A percentile compares a stretch with the other conserved stretches of the same genome.
Conservation (phyloP, 2,329 filamentous ascomycete genomes). For the Paecilomyces formosus region DNA sequence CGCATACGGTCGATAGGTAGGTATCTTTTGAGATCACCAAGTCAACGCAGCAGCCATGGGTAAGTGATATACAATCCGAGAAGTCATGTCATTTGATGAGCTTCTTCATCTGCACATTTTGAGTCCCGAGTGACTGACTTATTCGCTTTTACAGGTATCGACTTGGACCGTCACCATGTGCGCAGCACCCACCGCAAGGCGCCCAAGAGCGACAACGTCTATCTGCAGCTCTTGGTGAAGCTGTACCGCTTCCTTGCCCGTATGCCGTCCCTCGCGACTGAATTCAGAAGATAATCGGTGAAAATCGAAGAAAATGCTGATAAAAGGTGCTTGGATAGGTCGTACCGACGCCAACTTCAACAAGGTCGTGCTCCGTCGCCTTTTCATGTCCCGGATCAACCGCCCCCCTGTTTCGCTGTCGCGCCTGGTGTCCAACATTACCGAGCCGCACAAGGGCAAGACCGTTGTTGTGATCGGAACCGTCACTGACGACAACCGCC, state of each 20-base stretch:
- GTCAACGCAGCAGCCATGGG: conserved; percentile 38
- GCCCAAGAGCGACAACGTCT: conserved; percentile 97
- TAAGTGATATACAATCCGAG: conserved; percentile 12
- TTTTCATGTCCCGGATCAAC: conserved; percentile 99
- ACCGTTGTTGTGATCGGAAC: conserved; percentile 92
- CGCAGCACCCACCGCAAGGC: conserved; percentile 74
- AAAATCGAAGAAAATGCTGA: conserved; percentile 10
- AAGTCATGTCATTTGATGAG: not conserved
- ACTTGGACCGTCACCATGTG: conserved; percentile 57
- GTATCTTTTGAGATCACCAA: conserved; percentile 31
- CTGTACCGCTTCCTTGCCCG: conserved; percentile 94
- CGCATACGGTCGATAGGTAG: conserved; percentile 33
- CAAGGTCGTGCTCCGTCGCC: conserved; percentile 93
- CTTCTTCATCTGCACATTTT: not conserved
- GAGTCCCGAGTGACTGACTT: not conserved
- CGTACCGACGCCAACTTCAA: conserved; percentile 98
- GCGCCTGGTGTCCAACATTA: conserved; percentile 65
- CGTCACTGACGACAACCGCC: conserved; percentile 95
- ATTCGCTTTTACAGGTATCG: conserved; percentile 38
- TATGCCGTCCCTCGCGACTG: conserved; percentile 38
- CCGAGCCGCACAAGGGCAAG: conserved; percentile 56
- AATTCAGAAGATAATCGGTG: conserved; percentile 6
- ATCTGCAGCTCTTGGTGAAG: conserved; percentile 96
- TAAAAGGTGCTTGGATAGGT: conserved; percentile 45
- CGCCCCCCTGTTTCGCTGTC: conserved; percentile 90